phyloP scores from a whole-genome alignment of 148 eudicot genomes.

The Dianthus caryophyllus region DNA sequence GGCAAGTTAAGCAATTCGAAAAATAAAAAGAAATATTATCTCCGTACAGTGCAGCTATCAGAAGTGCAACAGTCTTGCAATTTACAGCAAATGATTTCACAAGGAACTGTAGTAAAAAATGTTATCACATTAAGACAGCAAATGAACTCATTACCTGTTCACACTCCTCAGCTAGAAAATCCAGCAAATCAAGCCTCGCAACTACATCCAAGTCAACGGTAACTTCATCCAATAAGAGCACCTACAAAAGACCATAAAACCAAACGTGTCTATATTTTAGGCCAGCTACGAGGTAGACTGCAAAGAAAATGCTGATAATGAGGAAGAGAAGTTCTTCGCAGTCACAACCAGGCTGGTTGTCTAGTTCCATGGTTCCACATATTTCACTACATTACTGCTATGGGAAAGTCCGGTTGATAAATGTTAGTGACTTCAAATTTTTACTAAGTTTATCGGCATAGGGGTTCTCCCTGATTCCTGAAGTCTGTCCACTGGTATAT shows the following conservation, averaged over 20 bases:
- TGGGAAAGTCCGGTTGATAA: no score
- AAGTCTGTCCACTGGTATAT: no score
- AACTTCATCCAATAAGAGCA: constrained; percentile 89
- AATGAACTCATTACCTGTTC: constrained; percentile 51
- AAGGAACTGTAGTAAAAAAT: background rate
- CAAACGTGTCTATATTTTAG: background rate
- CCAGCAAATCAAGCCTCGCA: constrained; percentile 89
- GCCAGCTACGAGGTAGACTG: no score
- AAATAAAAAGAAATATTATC: background rate
- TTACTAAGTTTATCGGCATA: no score
- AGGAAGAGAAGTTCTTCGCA: no score
- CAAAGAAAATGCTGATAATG: no score
- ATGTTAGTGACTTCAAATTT: no score
- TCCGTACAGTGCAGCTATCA: background rate
- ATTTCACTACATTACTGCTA: no score
- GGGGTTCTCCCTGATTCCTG: no score
- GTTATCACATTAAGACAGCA: background rate
- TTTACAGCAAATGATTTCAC: background rate
- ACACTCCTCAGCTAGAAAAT: constrained; percentile 86
- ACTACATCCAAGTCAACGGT: constrained; percentile 95
- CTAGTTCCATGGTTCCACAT: no score
- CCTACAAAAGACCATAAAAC: constrained; percentile 46
- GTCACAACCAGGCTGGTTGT: no score
- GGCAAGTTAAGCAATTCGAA: background rate
- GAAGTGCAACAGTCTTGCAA: background rate